Conservation (phyloP, 768 basidiomycete genomes). For the Pleurotus citrinopileatus region DNA sequence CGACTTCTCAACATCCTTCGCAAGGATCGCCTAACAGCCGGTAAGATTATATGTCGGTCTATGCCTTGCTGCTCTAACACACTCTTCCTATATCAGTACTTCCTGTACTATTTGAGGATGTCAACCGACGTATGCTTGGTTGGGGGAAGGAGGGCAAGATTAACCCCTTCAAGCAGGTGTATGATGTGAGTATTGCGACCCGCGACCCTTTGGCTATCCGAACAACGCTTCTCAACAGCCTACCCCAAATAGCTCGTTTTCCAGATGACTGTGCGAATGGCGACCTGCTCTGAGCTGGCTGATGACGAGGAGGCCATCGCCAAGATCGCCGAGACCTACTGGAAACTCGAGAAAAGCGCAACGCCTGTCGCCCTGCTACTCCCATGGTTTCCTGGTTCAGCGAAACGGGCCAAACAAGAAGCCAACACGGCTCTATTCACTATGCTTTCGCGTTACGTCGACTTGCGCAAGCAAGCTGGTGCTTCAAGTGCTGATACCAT, state of each 20-base stretch:
- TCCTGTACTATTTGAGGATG: slow-evolving; percentile 24
- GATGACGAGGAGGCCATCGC: slow-evolving; percentile 21
- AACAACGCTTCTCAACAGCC: not conserved
- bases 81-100: slow-evolving; percentile 15
- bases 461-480: slow-evolving; percentile 22
- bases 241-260: slow-evolving; percentile 25
- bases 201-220: not conserved
- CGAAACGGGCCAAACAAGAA: slow-evolving; percentile 25
- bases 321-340: slow-evolving; percentile 24
- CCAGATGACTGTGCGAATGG: slow-evolving; percentile 34
- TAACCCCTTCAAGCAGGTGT: slow-evolving; percentile 31
- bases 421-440: slow-evolving; percentile 29
- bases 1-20: slow-evolving; percentile 18
- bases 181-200: slow-evolving; percentile 22
- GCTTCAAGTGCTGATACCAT: slow-evolving; percentile 27
- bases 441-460: slow-evolving; percentile 23
- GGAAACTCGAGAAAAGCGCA: slow-evolving; percentile 28
- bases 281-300: slow-evolving; percentile 30
- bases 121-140: slow-evolving; percentile 17
- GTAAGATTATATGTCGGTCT: slow-evolving; percentile 14
- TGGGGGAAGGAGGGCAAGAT: slow-evolving; percentile 29
- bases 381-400: slow-evolving; percentile 31
- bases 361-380: slow-evolving; percentile 31
- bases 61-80: not conserved
- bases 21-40: slow-evolving; percentile 20